These are phyloP conservation scores for Erodium moschatum DNA, from an alignment of 441 rosid genomes.

Conservation along the genomic window DNA sequence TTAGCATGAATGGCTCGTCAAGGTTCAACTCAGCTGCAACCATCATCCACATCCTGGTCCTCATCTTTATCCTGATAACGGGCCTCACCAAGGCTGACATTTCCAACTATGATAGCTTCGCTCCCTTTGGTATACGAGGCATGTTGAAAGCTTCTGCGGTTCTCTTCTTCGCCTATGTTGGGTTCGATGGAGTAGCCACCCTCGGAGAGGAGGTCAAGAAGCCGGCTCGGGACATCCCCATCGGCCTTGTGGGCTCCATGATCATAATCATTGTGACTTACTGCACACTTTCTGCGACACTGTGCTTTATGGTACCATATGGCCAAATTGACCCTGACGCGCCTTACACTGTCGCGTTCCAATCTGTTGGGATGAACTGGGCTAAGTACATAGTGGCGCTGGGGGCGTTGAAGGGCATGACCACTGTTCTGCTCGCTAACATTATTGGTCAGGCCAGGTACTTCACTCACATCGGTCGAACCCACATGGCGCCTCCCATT, in stretches of 20 bases:
- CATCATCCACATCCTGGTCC: constrained; percentile 34
- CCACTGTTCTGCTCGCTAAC: constrained; percentile 51
- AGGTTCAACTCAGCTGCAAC: constrained; percentile 46
- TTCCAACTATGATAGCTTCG: constrained; percentile 32
- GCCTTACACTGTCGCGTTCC: constrained; percentile 61
- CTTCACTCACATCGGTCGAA: constrained; percentile 62
- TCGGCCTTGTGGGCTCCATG: constrained; percentile 76
- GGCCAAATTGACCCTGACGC: constrained; percentile 45
- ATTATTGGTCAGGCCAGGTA: constrained; percentile 60
- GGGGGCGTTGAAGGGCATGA: constrained; percentile 78
- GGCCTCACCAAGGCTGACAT: constrained; percentile 45
- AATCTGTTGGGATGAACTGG: constrained; percentile 56
- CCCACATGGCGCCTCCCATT: constrained; percentile 70
- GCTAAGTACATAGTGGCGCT: constrained; percentile 59
- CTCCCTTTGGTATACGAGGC: constrained; percentile 54
- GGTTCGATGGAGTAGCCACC: constrained; percentile 67
- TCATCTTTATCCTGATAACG: constrained; percentile 41
- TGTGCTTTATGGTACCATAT: constrained; percentile 53
- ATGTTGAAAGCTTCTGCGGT: constrained; percentile 51
- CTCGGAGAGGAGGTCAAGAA: constrained; percentile 69
- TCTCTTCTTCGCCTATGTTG: constrained; percentile 64
- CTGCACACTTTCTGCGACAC: constrained; percentile 43
- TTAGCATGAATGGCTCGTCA: constrained; percentile 55
- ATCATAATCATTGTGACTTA: constrained; percentile 30
- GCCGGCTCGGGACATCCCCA: constrained; percentile 63